phyloP scores from a whole-genome alignment of 371 early-diverging fungal species.

The Dichotomocladium elegans region DNA sequence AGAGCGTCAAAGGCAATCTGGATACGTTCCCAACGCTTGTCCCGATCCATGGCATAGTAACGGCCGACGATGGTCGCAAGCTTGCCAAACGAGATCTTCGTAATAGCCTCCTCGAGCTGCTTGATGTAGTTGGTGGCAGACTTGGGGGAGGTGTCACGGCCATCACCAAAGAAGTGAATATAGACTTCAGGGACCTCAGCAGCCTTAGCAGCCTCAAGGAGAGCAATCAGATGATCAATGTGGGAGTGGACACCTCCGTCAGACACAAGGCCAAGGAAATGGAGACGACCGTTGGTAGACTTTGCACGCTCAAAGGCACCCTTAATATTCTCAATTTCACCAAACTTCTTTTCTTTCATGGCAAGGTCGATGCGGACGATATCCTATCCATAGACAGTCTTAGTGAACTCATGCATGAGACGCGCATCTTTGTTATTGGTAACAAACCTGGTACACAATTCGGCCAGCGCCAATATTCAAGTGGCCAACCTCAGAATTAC shows the following conservation, averaged over 20 bases:
- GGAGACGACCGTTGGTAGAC: conserved; percentile 83
- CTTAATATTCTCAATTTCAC: conserved; percentile 70
- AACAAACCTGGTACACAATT: conserved; percentile 92
- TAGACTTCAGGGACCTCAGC: conserved; percentile 83
- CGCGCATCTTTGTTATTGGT: not conserved
- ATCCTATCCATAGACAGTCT: conserved; percentile 55
- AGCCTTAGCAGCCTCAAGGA: conserved; percentile 84
- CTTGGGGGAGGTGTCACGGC: conserved; percentile 97
- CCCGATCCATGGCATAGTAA: conserved; percentile 99
- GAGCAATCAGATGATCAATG: conserved; percentile 86
- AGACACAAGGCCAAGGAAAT: conserved; percentile 96
- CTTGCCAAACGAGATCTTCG: conserved; percentile 73
- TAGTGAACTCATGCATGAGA: not conserved
- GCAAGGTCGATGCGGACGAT: conserved; percentile 96
- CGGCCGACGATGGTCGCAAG: conserved; percentile 95
- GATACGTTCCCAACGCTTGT: conserved; percentile 98
- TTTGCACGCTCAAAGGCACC: conserved; percentile 85
- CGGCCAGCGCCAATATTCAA: conserved; percentile 99
- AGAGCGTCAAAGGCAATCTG: conserved; percentile 91
- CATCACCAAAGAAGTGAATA: conserved; percentile 99
- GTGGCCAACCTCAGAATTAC: conserved; percentile 99
- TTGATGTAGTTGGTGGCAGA: conserved; percentile 74
- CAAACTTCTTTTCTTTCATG: conserved; percentile 75
- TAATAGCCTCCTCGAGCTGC: conserved; percentile 66
- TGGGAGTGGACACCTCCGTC: conserved; percentile 99